Conservation (phyloP, 2,329 filamentous ascomycete genomes). For the Zymoseptoria tritici region DNA sequence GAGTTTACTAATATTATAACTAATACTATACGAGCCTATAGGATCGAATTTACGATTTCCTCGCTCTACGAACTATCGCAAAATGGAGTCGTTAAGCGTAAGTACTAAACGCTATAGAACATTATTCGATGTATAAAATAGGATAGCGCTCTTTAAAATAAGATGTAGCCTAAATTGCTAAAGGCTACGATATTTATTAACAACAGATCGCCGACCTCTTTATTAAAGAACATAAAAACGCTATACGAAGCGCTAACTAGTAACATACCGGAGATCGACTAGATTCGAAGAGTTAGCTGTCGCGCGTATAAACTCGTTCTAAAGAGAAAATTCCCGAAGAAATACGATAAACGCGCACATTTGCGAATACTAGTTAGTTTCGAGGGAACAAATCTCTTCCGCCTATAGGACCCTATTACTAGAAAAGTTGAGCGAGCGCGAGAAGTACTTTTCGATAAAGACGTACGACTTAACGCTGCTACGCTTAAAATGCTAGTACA, state of each 20-base stretch:
- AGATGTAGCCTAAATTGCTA: background rate
- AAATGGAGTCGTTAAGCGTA: background rate
- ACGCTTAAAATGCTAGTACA: no score
- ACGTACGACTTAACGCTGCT: no score
- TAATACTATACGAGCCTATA: background rate
- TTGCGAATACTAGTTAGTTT: no score
- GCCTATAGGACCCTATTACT: no score
- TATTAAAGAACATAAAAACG: background rate
- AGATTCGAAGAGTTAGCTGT: no score
- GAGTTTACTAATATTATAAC: background rate
- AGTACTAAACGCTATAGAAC: constrained; percentile 1
- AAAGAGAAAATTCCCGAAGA: no score
- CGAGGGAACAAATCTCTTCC: no score
- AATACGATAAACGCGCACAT: no score
- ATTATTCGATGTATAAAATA: constrained; percentile 1
- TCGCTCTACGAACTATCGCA: background rate
- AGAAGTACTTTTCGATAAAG: no score
- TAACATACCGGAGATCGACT: no score
- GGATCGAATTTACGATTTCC: background rate
- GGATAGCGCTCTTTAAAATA: background rate
- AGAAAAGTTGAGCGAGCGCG: no score
- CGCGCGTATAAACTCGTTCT: no score
- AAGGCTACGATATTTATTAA: background rate
- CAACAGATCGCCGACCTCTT: background rate
- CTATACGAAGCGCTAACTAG: background rate